These are phyloP conservation scores for Lactifluus subvellereus DNA, from an alignment of 768 basidiomycete genomes.

Conservation along the genomic window DNA sequence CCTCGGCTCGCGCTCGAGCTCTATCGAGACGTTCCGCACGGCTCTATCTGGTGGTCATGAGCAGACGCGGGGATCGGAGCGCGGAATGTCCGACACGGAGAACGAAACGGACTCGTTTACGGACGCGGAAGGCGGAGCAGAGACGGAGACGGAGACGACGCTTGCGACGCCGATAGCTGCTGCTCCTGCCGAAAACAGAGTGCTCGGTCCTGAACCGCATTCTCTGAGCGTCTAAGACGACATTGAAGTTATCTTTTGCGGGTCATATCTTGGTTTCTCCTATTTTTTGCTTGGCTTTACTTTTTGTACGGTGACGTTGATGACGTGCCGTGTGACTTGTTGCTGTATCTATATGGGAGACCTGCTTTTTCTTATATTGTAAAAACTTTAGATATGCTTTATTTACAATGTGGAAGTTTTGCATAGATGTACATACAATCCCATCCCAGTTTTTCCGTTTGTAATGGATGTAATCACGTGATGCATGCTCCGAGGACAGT, in stretches of 20 bases:
- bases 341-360: not conserved
- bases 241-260: not conserved
- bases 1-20: conserved; percentile 20
- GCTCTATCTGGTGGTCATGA: not conserved
- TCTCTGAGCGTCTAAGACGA: not conserved
- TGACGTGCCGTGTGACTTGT: not conserved
- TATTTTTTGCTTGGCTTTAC: not conserved
- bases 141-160: not conserved
- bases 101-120: conserved; percentile 6
- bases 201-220: not conserved
- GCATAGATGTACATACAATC: conserved; percentile 3
- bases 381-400: conserved; percentile 11
- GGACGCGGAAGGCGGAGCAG: conserved; percentile 9
- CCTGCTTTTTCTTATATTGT: conserved; percentile 6
- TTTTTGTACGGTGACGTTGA: not conserved
- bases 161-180: not conserved
- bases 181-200: not conserved
- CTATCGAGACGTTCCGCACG: conserved; percentile 16
- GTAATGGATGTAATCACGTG: too few species aligned
- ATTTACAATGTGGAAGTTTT: not conserved
- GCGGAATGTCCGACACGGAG: conserved; percentile 9
- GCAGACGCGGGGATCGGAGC: not conserved
- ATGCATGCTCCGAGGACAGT: too few species aligned
- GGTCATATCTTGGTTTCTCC: not conserved
- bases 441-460: too few species aligned